Evolutionary conservation across 2,329 filamentous ascomycete genomes (phyloP).

Genomic region (Fusarium xylarioides): DNA sequence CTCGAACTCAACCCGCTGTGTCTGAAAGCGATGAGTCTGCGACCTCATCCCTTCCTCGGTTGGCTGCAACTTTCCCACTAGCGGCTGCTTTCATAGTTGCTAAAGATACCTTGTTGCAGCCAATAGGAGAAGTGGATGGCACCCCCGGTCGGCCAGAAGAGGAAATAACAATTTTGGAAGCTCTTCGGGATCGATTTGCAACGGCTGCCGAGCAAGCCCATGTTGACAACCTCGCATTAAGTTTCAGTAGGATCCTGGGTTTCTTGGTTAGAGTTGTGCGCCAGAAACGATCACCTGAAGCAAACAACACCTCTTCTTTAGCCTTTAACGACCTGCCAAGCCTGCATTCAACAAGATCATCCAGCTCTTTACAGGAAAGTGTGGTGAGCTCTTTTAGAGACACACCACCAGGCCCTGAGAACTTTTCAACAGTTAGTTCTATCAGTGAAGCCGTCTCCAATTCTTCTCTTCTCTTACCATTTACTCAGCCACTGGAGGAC

Average conservation of each 20-base stretch:
- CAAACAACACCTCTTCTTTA: constrained; percentile 27
- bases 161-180: constrained; percentile 39
- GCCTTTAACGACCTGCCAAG: constrained; percentile 40
- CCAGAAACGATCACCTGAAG: constrained; percentile 27
- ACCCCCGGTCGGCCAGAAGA: constrained; percentile 28
- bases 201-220: constrained; percentile 27
- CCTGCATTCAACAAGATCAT: constrained; percentile 35
- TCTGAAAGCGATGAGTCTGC: constrained; percentile 14
- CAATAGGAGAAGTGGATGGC: constrained; percentile 24
- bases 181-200: constrained; percentile 35
- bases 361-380: constrained; percentile 31
- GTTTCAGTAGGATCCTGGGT: constrained; percentile 31
- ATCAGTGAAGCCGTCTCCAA: constrained; percentile 11
- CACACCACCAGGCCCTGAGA: constrained; percentile 35
- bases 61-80: constrained; percentile 36
- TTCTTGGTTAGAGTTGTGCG: constrained; percentile 29
- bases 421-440: constrained; percentile 20
- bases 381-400: constrained; percentile 33
- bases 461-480: constrained; percentile 34
- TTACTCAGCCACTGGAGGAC: constrained; percentile 31
- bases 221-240: constrained; percentile 31
- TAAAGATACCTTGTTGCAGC: constrained; percentile 22
- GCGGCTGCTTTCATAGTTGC: constrained; percentile 36
- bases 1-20: background rate
- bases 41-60: constrained; percentile 22